These are phyloP conservation scores for Dioszegia crocea DNA, from an alignment of 768 basidiomycete species.

Conservation along the genomic window DNA sequence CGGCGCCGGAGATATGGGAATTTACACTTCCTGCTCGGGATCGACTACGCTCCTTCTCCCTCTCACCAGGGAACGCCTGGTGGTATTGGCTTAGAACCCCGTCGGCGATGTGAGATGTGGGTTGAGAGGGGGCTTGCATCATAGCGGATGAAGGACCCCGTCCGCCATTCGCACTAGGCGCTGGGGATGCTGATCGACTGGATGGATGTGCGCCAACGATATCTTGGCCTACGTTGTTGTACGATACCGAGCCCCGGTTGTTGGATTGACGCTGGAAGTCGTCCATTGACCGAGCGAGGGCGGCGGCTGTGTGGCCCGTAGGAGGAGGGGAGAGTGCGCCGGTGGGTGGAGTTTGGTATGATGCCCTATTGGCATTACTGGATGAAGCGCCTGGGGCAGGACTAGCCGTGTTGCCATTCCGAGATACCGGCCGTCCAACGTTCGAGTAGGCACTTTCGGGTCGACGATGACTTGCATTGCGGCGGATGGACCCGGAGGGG, in stretches of 20 bases:
- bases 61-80: constrained; percentile 76
- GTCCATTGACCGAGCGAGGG: constrained; percentile 48
- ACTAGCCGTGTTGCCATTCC: constrained; percentile 21
- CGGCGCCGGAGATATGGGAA: not conserved
- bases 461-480: constrained; percentile 39
- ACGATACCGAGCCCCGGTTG: constrained; percentile 56
- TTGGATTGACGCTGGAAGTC: constrained; percentile 50
- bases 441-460: constrained; percentile 48
- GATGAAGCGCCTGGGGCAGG: constrained; percentile 33
- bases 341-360: constrained; percentile 32
- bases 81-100: constrained; percentile 72
- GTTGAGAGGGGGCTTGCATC: constrained; percentile 60
- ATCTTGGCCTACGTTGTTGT: constrained; percentile 67
- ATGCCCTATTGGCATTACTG: constrained; percentile 17
- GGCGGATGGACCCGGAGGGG: constrained; percentile 42
- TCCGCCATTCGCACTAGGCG: constrained; percentile 20
- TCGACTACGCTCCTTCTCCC: constrained; percentile 33
- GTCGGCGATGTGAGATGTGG: constrained; percentile 56
- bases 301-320: constrained; percentile 48
- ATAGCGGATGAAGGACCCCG: constrained; percentile 57
- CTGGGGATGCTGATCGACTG: constrained; percentile 70
- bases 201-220: constrained; percentile 74
- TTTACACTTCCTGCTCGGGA: constrained; percentile 27
- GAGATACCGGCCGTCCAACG: constrained; percentile 24
- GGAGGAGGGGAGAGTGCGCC: constrained; percentile 45